Evolutionary conservation across 306 rosid genomes (phyloP), one percentile per base, ranked within the genome.

Genomic region (Castanea sativa): DNA sequence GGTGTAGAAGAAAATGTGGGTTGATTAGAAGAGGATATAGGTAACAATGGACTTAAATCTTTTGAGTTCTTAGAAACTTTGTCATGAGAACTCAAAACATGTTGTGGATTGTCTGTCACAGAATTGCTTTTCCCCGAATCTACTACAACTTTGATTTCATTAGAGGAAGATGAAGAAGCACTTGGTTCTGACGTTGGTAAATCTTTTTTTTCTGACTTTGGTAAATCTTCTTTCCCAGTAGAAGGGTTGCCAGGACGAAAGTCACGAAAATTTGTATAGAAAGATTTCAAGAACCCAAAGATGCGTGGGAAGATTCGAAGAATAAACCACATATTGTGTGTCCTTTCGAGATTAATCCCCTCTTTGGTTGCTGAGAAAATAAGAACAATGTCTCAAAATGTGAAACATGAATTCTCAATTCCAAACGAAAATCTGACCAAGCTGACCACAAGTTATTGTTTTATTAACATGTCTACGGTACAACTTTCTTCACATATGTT

Each of bases 251-350:
- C 1, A 53, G 43, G 12, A 0, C 0, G 19, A 74, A 5, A 23
- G 4, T 56, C 12, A 20, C 3, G 59, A 49, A 41, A 32, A 69
- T 18, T 21, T 69, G 5, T 10, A 16, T 10, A 6, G 67, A 15
- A 18, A 5, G 16, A 74, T 23, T 75, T 71, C 2, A 14, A 33
- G 60, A 81, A 64, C 14, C 81, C 64, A n/a, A 78, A 69, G 38
- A 85, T 57, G 14, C 69, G 38, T 63, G 57, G 53, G 19, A 85
- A 21, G 3, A 78, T 2, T 15, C 32, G 65, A 45, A 65, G 3
- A 43, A 35, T 13, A 49, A 67, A 73, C 23, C 1, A 0, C 86
- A 78, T 64, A n/a, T 15, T 15, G 38, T 10, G 51, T 43, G 51
- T 16, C 30, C 20, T 19, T 33, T 18, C 11, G 53, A 3, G 15